A percentile compares a stretch with the other conserved stretches of the same genome.
These are phyloP conservation scores for Phragmites australis DNA, from an alignment of 176 grass and related monocot species.

Conservation along the genomic window DNA sequence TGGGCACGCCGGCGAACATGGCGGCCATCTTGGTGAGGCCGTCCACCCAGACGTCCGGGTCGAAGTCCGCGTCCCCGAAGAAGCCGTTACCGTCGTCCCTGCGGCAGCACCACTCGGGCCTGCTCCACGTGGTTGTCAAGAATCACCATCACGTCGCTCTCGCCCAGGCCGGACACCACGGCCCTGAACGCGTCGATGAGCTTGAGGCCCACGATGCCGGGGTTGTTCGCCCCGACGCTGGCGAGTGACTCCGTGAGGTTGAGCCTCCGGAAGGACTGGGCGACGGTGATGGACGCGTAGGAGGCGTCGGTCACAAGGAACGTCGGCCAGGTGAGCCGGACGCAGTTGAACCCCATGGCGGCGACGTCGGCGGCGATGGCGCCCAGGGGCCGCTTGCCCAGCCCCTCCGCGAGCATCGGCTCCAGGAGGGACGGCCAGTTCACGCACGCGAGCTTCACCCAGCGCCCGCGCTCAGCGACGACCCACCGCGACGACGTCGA, in stretches of 20 bases:
- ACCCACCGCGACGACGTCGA: conserved; percentile 69
- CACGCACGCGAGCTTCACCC: conserved; percentile 87
- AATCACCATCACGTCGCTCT: conserved; percentile 77
- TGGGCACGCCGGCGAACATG: conserved; percentile 42
- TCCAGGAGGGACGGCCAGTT: conserved; percentile 91
- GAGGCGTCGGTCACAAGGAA: conserved; percentile 70
- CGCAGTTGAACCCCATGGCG: conserved; percentile 45
- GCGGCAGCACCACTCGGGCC: conserved; percentile 77
- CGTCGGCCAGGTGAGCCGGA: conserved; percentile 77
- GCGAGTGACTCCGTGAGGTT: conserved; percentile 58
- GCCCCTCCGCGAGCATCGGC: conserved; percentile 71
- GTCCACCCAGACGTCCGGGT: conserved; percentile 68
- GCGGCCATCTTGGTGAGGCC: conserved; percentile 69
- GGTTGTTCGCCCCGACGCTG: conserved; percentile 60
- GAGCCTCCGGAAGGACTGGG: conserved; percentile 54
- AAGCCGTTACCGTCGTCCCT: conserved; percentile 69
- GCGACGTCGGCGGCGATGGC: conserved; percentile 51
- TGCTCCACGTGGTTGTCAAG: conserved; percentile 92
- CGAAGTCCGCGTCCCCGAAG: conserved; percentile 70
- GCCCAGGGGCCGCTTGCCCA: conserved; percentile 57
- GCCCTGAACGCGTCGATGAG: conserved; percentile 74
- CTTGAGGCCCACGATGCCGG: conserved; percentile 52
- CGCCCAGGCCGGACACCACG: conserved; percentile 61
- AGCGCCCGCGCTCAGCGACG: conserved; percentile 50
- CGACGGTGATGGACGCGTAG: conserved; percentile 56